Base-by-base conservation (phyloP, 176 grass and related monocot species). In the Secale cereale region DNA sequence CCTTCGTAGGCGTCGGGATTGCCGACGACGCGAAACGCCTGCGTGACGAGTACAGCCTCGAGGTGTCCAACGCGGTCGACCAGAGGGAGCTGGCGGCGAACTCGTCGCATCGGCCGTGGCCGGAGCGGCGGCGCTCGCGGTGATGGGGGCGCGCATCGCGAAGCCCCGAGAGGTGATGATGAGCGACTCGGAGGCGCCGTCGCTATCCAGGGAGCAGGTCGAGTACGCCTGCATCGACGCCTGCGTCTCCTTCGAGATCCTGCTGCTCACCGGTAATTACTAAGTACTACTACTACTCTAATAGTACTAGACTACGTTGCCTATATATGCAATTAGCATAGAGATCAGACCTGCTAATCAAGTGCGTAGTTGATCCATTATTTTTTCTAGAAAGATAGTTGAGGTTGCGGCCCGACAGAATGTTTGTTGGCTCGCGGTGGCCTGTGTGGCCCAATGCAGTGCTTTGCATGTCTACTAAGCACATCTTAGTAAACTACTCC, bases 201-300 rank as follows among this genome's bases (percentile, higher is more conserved):
- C 8, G 36, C 92, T 97, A 26, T 74, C 78, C 0, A 0, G 0
- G 41, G 57, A 83, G 26, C 92, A 97, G 82, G 90, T 91, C n/a
- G 1, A 4, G 6, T 94, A 97, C 41, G 90, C 95, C 10, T 84
- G 81, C 81, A 70, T 77, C 22, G 85, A 94, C 70, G 85, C 92
- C 1, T 97, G 86, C 72, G 50, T 81, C 13, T 94, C 92, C 13
- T 97, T 85, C 80, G 92, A 91, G 65, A 66, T 92, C 1, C 70
- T 12, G 12, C 70, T 45, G 37, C 70, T 73, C 37, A 54, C 50
- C 1, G 16, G 43, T 46, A 46, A 46, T 46, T 15, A 46, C 4
- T 45, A 45, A 12, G 37, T 45, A 4, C 41, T 45, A 4, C 41
- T 45, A 13, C 41, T 43, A 3, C 40, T 45, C 9, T 45, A 13